These are phyloP conservation scores for Leishmania tropica DNA, from an alignment of 208 protist species.

Conservation along the genomic window DNA sequence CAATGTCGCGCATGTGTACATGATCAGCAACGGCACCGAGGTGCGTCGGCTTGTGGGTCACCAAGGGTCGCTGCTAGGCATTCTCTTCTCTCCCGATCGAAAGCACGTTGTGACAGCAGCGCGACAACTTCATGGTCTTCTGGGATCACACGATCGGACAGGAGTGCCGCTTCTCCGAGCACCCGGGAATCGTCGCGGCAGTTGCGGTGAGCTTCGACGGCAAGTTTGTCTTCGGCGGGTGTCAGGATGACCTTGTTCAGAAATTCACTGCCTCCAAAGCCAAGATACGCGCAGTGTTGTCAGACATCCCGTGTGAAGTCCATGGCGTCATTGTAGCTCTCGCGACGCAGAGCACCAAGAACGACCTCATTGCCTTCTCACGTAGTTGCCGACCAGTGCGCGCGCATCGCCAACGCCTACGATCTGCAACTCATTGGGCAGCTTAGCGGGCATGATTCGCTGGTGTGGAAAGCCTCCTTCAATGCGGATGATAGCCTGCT, in stretches of 20 bases:
- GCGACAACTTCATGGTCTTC: constrained; percentile 49
- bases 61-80: constrained; percentile 48
- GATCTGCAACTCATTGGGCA: constrained; percentile 27
- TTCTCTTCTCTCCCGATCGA: constrained; percentile 57
- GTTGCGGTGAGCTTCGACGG: constrained; percentile 56
- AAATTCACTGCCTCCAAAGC: constrained; percentile 46
- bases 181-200: constrained; percentile 64
- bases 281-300: constrained; percentile 31
- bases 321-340: constrained; percentile 54
- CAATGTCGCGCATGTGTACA: constrained; percentile 56
- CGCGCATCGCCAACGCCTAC: constrained; percentile 42
- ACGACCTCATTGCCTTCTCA: constrained; percentile 49
- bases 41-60: constrained; percentile 53
- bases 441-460: constrained; percentile 48
- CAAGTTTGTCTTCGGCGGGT: constrained; percentile 60
- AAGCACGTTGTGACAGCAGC: constrained; percentile 64
- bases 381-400: constrained; percentile 47
- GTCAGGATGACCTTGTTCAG: constrained; percentile 59
- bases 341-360: constrained; percentile 48
- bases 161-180: constrained; percentile 51
- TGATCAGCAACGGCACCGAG: constrained; percentile 34
- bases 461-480: constrained; percentile 58
- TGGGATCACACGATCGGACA: constrained; percentile 63
- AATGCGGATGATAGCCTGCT: constrained; percentile 45
- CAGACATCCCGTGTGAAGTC: constrained; percentile 18